phyloP scores from a whole-genome alignment of 169 alveolate genomes.

The Perkinsus olseni region DNA sequence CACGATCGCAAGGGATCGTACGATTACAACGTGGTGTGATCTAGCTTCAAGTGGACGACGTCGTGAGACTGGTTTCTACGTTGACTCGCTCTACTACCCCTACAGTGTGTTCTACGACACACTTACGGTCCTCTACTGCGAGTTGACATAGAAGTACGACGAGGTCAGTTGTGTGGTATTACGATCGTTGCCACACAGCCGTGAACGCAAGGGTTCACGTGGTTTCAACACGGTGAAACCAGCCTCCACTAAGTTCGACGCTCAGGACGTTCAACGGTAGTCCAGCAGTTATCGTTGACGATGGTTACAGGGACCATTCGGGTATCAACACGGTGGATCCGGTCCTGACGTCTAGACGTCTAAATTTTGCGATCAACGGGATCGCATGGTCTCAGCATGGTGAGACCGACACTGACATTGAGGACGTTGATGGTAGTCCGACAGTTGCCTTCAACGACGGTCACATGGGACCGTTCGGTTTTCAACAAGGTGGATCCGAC shows the following conservation, averaged over 20 bases:
- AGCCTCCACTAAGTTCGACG: too few relatives aligned
- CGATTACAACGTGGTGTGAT: background rate
- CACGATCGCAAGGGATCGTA: background rate
- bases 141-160: background rate
- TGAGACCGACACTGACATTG: background rate
- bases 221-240: too few relatives aligned
- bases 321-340: background rate
- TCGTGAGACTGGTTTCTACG: background rate
- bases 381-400: background rate
- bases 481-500: background rate
- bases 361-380: background rate
- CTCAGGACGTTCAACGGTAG: too few relatives aligned
- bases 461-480: background rate
- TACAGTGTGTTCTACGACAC: background rate
- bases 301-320: background rate
- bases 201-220: too few relatives aligned
- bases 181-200: too few relatives aligned
- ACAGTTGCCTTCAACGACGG: background rate
- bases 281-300: too few relatives aligned
- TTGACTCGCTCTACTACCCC: too few relatives aligned
- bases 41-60: background rate
- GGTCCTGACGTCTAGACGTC: background rate
- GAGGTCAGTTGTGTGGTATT: too few relatives aligned
- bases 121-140: background rate
- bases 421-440: background rate